Evolutionary conservation across 2,329 filamentous ascomycete species (phyloP).

Genomic region (Zymoseptoria tritici): DNA sequence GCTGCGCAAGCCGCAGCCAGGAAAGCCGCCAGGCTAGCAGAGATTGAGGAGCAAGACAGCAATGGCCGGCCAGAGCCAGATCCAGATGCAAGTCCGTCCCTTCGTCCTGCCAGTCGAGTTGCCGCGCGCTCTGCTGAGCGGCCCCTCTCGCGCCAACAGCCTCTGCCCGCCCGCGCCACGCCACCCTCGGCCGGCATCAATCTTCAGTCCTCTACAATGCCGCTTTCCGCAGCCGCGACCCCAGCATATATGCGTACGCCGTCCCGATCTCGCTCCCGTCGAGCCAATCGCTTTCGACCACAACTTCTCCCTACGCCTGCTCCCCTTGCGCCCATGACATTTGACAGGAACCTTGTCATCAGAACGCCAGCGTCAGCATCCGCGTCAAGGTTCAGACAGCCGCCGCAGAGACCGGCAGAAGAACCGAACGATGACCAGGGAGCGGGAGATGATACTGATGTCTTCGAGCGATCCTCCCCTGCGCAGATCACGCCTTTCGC

Average conservation of each 20-base stretch:
- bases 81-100: slow-evolving; percentile 23
- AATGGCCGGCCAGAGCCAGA: slow-evolving; percentile 7
- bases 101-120: slow-evolving; percentile 24
- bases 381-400: background rate
- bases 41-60: background rate
- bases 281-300: slow-evolving; percentile 20
- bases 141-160: slow-evolving; percentile 14
- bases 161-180: background rate
- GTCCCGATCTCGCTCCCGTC: slow-evolving; percentile 21
- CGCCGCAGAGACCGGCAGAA: background rate
- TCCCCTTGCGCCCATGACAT: slow-evolving; percentile 24
- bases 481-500: slow-evolving; percentile 33
- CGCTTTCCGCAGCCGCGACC: slow-evolving; percentile 9
- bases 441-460: slow-evolving; percentile 4
- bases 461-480: slow-evolving; percentile 22
- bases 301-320: slow-evolving; percentile 25
- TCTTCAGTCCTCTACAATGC: background rate
- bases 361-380: slow-evolving; percentile 23
- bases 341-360: slow-evolving; percentile 20
- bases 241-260: slow-evolving; percentile 41
- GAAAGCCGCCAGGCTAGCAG: slow-evolving; percentile 9
- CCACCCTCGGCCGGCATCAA: background rate
- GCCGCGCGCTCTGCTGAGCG: slow-evolving; percentile 19
- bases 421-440: slow-evolving; percentile 2
- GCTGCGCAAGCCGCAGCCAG: slow-evolving; percentile 36